These are phyloP conservation scores for Sonneratia alba DNA, from an alignment of 345 rosid species.

Conservation along the genomic window DNA sequence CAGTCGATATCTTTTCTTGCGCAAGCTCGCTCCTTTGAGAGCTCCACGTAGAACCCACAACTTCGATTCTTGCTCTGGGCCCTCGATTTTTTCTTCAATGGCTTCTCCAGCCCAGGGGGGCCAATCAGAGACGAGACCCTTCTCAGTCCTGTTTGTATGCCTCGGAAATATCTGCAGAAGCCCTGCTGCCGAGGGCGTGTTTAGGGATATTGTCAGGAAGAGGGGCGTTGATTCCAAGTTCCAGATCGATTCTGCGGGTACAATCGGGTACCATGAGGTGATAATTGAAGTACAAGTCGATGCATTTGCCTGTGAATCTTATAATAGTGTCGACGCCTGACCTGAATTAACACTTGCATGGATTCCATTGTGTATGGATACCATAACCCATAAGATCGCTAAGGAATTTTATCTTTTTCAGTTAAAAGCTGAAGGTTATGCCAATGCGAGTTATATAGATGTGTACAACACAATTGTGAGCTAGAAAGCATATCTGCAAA, in stretches of 20 bases:
- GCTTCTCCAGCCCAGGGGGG: conserved; percentile 20
- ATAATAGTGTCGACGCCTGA: background rate
- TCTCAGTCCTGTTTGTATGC: conserved; percentile 81
- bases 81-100: conserved; percentile 36
- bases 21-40: conserved; percentile 6
- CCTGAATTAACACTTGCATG: background rate
- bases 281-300: background rate
- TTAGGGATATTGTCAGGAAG: conserved; percentile 63
- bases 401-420: background rate
- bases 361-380: background rate
- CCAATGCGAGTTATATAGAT: background rate
- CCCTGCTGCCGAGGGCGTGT: conserved; percentile 97
- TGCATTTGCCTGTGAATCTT: background rate
- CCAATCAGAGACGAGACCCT: conserved; percentile 44
- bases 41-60: conserved; percentile 12
- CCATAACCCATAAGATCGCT: background rate
- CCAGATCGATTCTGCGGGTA: conserved; percentile 89
- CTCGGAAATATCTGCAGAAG: conserved; percentile 90
- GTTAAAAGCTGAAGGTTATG: background rate
- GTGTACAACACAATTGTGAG: background rate
- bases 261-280: conserved; percentile 85
- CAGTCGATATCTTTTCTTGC: conserved; percentile 13
- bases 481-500: background rate
- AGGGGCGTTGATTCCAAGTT: conserved; percentile 60
- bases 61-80: conserved; percentile 13